Evolutionary conservation across 2,329 filamentous ascomycete genomes (phyloP).

Genomic region (Penicillium sp.): DNA sequence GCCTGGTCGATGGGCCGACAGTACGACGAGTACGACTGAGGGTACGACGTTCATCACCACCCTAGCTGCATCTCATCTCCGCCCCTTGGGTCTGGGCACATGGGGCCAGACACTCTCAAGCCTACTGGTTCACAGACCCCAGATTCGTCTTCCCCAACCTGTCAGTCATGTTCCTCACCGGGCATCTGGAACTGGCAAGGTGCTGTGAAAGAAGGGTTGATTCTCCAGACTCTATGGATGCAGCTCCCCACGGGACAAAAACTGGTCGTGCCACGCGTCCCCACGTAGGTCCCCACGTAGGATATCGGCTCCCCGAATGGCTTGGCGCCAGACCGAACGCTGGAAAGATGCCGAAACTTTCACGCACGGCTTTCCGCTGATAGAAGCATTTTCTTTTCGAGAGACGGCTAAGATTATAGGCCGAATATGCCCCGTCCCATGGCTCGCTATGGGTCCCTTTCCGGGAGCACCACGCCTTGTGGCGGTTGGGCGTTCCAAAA

Average conservation of each 20-base stretch:
- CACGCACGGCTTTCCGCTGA: background rate
- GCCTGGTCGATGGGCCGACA: background rate
- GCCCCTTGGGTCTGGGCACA: background rate
- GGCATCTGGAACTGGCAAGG: slow-evolving; percentile 22
- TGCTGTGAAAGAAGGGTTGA: background rate
- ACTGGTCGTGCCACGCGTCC: slow-evolving; percentile 19
- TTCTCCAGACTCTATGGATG: slow-evolving; percentile 6
- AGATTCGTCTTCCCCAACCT: slow-evolving; percentile 19
- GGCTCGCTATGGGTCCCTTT: slow-evolving; percentile 5
- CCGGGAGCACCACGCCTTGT: slow-evolving; percentile 2
- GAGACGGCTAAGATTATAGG: slow-evolving; percentile 12
- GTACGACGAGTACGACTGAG: background rate
- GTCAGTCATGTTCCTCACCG: slow-evolving; percentile 17
- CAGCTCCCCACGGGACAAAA: slow-evolving; percentile 12
- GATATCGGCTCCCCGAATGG: slow-evolving; percentile 18
- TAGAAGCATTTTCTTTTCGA: background rate
- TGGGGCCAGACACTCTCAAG: background rate
- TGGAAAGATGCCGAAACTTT: slow-evolving; percentile 6
- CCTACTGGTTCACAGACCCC: slow-evolving; percentile 15
- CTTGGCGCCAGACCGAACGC: slow-evolving; percentile 8
- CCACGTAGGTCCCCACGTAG: slow-evolving; percentile 10
- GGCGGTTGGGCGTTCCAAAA: slow-evolving; percentile 17
- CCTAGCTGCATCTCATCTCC: background rate
- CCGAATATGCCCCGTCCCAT: background rate
- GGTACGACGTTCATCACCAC: slow-evolving; percentile 1